These are phyloP conservation scores for Protomyces macrosporus DNA, from an alignment of 1,139 yeast species.

Conservation along the genomic window DNA sequence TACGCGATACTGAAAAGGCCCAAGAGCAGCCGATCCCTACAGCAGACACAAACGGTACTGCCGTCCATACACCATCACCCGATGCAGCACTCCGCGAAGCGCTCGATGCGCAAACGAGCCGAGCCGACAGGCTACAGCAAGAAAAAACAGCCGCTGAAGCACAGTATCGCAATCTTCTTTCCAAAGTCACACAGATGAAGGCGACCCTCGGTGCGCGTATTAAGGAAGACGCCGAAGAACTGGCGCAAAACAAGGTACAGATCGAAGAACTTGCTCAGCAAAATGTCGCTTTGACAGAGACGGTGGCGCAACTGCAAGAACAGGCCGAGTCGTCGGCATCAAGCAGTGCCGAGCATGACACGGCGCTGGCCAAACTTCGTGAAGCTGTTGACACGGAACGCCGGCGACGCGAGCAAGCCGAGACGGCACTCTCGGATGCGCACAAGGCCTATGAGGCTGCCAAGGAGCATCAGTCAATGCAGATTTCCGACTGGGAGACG, in stretches of 20 bases:
- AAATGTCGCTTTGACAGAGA: constrained; percentile 39
- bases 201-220: constrained; percentile 68
- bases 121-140: constrained; percentile 31
- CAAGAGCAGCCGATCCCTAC: too few species aligned
- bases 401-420: background rate
- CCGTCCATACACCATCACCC: background rate
- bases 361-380: background rate
- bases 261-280: constrained; percentile 39
- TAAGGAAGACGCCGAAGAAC: constrained; percentile 45
- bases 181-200: constrained; percentile 75
- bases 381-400: background rate
- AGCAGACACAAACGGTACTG: background rate
- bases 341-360: constrained; percentile 35
- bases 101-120: background rate
- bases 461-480: constrained; percentile 41
- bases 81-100: background rate
- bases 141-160: constrained; percentile 60
- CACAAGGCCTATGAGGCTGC: background rate
- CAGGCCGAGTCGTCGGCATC: constrained; percentile 63
- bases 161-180: constrained; percentile 69
- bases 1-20: too few species aligned
- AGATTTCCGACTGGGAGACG: constrained; percentile 43
- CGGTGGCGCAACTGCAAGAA: constrained; percentile 45
- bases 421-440: background rate
- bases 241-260: constrained; percentile 34